Evolutionary conservation across 1,284 basidiomycete genomes (phyloP).

Genomic region (Boletus semigastroideus): DNA sequence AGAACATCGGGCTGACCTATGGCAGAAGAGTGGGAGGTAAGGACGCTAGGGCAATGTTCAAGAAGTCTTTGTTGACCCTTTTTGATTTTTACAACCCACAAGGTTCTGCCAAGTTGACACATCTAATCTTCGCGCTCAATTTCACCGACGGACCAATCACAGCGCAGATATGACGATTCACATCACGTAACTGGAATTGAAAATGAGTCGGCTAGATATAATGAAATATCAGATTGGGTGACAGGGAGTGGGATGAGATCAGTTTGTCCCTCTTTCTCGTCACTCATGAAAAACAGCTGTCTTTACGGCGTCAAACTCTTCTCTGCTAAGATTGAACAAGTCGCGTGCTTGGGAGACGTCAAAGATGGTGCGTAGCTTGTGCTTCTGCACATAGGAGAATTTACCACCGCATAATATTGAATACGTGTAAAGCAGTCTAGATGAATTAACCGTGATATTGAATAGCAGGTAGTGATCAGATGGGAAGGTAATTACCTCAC

Average conservation of each 20-base stretch:
- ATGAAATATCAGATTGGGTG: conserved; percentile 18
- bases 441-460: neutral
- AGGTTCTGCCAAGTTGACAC: conserved; percentile 18
- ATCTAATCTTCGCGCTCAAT: conserved; percentile 12
- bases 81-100: conserved; percentile 12
- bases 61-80: conserved; percentile 14
- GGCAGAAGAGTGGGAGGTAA: neutral
- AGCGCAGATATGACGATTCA: conserved; percentile 14
- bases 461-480: conserved; percentile 1
- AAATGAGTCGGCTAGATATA: conserved; percentile 32
- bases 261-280: conserved; percentile 17
- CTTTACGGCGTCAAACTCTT: conserved; percentile 31
- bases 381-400: conserved; percentile 46
- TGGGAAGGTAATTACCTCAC: conserved; percentile 46
- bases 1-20: conserved; percentile 15
- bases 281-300: conserved; percentile 22
- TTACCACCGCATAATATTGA: conserved; percentile 42
- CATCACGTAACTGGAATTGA: conserved; percentile 26
- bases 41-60: conserved; percentile 1
- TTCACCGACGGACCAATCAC: conserved; percentile 24
- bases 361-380: conserved; percentile 38
- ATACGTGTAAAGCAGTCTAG: conserved; percentile 59
- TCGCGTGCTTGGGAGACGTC: conserved; percentile 13
- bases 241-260: conserved; percentile 10
- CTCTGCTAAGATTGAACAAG: conserved; percentile 26